These are phyloP conservation scores for Cordyceps cateniannulata DNA, from an alignment of 2,329 filamentous ascomycete species.

Conservation along the genomic window DNA sequence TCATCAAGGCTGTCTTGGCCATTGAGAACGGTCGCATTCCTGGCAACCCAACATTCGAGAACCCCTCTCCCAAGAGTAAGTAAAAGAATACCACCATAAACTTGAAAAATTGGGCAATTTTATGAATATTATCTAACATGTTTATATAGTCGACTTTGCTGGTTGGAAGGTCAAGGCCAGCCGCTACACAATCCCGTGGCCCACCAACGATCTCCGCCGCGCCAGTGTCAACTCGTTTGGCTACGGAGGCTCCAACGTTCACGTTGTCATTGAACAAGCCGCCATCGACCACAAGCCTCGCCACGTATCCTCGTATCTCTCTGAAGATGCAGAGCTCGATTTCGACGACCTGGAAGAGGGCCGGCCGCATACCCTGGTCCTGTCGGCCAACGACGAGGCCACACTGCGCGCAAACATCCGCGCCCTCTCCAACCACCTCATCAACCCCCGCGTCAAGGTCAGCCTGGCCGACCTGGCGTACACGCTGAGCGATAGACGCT, in stretches of 20 bases:
- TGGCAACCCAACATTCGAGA: conserved; percentile 27
- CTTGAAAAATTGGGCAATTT: no score
- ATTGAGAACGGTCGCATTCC: conserved; percentile 23
- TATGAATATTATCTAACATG: no score
- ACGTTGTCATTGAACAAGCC: conserved; percentile 28
- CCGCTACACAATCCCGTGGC: conserved; percentile 27
- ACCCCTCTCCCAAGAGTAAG: neutral
- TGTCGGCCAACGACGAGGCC: conserved; percentile 16
- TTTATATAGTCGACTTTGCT: conserved; percentile 27
- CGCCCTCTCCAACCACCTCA: conserved; percentile 17
- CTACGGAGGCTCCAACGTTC: conserved; percentile 37
- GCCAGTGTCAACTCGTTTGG: conserved; percentile 36
- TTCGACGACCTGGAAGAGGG: neutral
- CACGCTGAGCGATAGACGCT: conserved; percentile 22
- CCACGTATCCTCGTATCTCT: neutral
- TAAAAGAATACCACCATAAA: neutral
- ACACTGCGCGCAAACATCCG: conserved; percentile 13
- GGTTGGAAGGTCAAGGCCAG: conserved; percentile 22
- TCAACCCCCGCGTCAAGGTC: conserved; percentile 20
- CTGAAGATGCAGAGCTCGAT: neutral
- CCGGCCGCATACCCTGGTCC: conserved; percentile 4
- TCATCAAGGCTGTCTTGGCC: conserved; percentile 24
- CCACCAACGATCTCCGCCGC: conserved; percentile 15
- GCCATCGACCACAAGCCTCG: neutral
- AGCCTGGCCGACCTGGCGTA: conserved; percentile 21